Base-by-base conservation (phyloP, 495 filamentous ascomycete genomes). In the Penicillium longicatenatum region DNA sequence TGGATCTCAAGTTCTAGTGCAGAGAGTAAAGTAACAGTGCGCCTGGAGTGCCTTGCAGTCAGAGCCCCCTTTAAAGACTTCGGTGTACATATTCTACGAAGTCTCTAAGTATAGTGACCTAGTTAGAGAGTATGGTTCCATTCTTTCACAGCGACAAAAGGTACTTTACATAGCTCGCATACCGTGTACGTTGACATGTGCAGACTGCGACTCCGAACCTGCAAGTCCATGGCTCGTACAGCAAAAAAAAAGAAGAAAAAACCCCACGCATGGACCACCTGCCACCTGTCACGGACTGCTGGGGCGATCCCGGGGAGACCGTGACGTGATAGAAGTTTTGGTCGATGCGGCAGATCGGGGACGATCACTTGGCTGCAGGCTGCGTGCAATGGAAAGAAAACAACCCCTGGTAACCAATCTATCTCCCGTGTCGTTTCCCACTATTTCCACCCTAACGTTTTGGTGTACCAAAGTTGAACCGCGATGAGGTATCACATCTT, bases 201-300 rank as follows among this genome's bases (percentile, higher is more conserved):
- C 0, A 12, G 14, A n/a, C n/a, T n/a, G n/a, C 22, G 12, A 12
- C 21, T 46, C 26, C 3, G 26, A 6, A 26, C 26, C 26, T 26
- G 10, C 7, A 20, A 26, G 10, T 46, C 20, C 43, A 35, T 35
- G 6, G 12, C 31, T 35, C 43, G 37, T 31, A n/a, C n/a, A n/a
- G n/a, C n/a, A n/a, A 55, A 58, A 43, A 21, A 45, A 45, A 33
- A 22, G 21, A 35, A 48, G 31, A 33, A n/a, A 14, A 54, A 41
- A 26, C 10, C 4, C 26, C 4, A 31, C 41, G 66, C 66, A 67
- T 46, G 61, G 64, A 47, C 66, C 66, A 69, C 64, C 61, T 64
- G 66, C 64, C 66, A 67, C 54, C 66, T 67, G 66, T 69, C 66
- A 69, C 56, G 49, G 49, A 26, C n/a, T 30, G 44, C 45, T 63